A percentile compares a stretch with the other conserved stretches of the same genome.
Conservation (phyloP, 306 rosid species). For the Vicia sativa region DNA sequence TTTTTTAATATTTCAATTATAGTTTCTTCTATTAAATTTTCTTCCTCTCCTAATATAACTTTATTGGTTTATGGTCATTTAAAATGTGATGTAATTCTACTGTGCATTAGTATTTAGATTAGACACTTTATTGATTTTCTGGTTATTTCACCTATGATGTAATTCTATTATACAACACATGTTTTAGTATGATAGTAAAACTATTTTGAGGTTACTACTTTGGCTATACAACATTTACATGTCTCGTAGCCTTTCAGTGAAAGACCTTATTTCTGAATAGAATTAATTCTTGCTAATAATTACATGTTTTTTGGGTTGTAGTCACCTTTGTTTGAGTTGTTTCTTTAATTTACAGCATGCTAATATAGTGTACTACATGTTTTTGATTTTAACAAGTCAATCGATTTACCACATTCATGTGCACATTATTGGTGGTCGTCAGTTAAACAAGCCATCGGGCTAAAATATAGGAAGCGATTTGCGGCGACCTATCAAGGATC, state of each 20-base stretch:
- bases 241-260: constrained; percentile 7
- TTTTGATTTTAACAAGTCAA: no score
- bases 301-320: constrained; percentile 15
- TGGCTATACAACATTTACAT: not conserved
- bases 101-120: no score
- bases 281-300: constrained; percentile 6
- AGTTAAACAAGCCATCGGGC: no score
- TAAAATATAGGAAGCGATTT: no score
- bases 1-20: not conserved
- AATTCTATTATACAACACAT: not conserved
- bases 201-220: not conserved
- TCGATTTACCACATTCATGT: no score
- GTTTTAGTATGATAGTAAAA: constrained; percentile 3
- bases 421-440: no score
- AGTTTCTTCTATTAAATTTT: constrained; percentile 5
- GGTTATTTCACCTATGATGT: not conserved
- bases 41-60: constrained; percentile 3
- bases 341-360: constrained; percentile 11
- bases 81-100: not conserved
- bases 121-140: no score
- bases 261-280: not conserved
- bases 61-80: constrained; percentile 3
- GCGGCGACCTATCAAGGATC: no score
- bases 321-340: not conserved
- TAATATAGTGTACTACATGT: constrained; percentile 13